Percentiles rank a stretch among this genome's conserved stretches.
Conservation (phyloP, 2,329 filamentous ascomycete genomes). For the Aspergillus hiratsukae region DNA sequence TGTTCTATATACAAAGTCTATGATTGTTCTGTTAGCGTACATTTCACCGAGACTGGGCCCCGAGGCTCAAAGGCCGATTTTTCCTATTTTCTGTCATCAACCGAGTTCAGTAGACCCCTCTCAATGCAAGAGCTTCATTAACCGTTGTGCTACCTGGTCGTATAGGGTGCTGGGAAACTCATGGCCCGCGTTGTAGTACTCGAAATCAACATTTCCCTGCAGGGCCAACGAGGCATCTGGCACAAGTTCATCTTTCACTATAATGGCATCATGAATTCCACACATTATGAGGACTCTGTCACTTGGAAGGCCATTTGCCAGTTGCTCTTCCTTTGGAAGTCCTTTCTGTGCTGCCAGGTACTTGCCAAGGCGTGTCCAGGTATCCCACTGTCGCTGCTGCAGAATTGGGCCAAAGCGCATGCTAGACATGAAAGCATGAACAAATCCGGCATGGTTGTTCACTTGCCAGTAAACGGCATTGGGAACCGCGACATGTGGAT, state of each 20-base stretch:
- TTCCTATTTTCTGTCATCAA: background rate
- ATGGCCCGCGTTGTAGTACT: conserved; percentile 60
- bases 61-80: background rate
- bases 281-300: conserved; percentile 61
- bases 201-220: conserved; percentile 55
- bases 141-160: conserved; percentile 53
- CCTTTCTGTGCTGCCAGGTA: conserved; percentile 44
- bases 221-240: conserved; percentile 57
- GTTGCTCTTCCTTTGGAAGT: conserved; percentile 21
- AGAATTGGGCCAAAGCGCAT: conserved; percentile 68
- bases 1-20: conserved; percentile 13
- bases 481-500: conserved; percentile 54
- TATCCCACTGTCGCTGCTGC: conserved; percentile 50
- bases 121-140: conserved; percentile 36
- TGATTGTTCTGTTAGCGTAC: conserved; percentile 4
- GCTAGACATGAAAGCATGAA: conserved; percentile 65
- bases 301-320: conserved; percentile 30
- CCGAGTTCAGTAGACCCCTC: background rate
- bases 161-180: conserved; percentile 64
- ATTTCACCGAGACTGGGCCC: background rate
- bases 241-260: conserved; percentile 60
- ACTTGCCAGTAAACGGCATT: conserved; percentile 68
- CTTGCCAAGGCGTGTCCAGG: conserved; percentile 57
- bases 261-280: conserved; percentile 62
- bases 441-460: conserved; percentile 60